Base-by-base conservation (phyloP, 345 rosid genomes). In the Syzygium aromaticum region DNA sequence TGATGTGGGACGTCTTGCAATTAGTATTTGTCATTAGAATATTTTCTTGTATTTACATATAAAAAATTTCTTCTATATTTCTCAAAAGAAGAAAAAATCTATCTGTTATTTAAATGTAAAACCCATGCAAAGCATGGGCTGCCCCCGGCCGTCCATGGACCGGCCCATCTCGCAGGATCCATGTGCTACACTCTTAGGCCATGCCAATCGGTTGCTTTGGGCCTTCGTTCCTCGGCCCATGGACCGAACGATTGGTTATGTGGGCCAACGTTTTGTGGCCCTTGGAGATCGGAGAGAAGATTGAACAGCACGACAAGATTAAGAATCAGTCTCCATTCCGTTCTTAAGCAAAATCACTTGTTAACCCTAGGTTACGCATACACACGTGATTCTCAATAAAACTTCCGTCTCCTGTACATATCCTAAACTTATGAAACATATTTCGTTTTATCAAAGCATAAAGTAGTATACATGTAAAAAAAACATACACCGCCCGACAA, bases 361-460 rank as follows among this genome's bases (percentile, higher is more conserved):
- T 17, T 33, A 8, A 33, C 80, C 7, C 12, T 30, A 8, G 23
- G 12, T 30, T 3, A 33, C 0, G 1, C 19, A 13, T 8, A 17
- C 1, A 0, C 16, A 33, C 23, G 40, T 21, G 5, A 5, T 73
- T 73, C 49, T 19, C 5, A 1, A 1, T 38, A 10, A 73, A 19
- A 73, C 82, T 19, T 73, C 27, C 15, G 0, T 38, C 82, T 38
- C 82, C 27, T 14, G 1, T 15, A 38, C 49, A 38, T 73, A 38
- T 38, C 27, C 15, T 19, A 10, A 14, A 61, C 2, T 6, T 13
- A 5, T 14, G 19, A n/a, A 61, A 61, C 6, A 61, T 6, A 61
- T 13, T 3, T 43, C 46, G 3, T 3, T 25, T 59, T 59, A 27
- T 11, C 3, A 0, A 13, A 61, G 33, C 38, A n/a, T n/a, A 6